A percentile compares a stretch with the other conserved stretches of the same genome.
phyloP scores from a whole-genome alignment of 352 stramenopile genomes.

The Aphanomyces astaci region DNA sequence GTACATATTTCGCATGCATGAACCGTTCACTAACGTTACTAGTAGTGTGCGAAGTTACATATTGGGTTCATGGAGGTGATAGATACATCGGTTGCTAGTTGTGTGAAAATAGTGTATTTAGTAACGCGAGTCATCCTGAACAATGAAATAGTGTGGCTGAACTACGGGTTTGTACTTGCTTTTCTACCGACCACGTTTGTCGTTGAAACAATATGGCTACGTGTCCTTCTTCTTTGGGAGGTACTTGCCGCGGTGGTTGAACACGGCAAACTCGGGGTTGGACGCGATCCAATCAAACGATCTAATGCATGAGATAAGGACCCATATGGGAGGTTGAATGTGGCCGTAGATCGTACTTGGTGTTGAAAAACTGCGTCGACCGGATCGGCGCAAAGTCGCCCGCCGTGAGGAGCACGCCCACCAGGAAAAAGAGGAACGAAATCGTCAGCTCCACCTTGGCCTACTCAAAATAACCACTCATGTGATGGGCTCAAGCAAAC shows the following conservation, averaged over 20 bases:
- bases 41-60: no score
- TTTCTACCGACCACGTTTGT: no score
- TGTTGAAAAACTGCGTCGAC: slow-evolving; percentile 57
- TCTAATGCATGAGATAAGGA: slow-evolving; percentile 29
- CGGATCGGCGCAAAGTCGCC: slow-evolving; percentile 68
- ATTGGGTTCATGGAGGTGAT: no score
- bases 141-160: no score
- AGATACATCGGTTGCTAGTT: no score
- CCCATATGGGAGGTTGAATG: background rate
- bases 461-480: slow-evolving; percentile 26
- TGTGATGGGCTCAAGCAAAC: background rate
- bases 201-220: no score
- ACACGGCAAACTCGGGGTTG: slow-evolving; percentile 69
- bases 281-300: slow-evolving; percentile 58
- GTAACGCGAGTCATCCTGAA: no score
- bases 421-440: slow-evolving; percentile 56
- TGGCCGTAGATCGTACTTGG: slow-evolving; percentile 32
- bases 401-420: slow-evolving; percentile 57
- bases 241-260: slow-evolving; percentile 70
- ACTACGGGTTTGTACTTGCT: background rate
- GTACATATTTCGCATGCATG: no score
- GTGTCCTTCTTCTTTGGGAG: slow-evolving; percentile 40
- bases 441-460: slow-evolving; percentile 62
- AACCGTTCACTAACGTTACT: no score
- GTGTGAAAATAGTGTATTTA: no score